Conservation (phyloP, 805 yeast species). For the Pichia scutulata region DNA sequence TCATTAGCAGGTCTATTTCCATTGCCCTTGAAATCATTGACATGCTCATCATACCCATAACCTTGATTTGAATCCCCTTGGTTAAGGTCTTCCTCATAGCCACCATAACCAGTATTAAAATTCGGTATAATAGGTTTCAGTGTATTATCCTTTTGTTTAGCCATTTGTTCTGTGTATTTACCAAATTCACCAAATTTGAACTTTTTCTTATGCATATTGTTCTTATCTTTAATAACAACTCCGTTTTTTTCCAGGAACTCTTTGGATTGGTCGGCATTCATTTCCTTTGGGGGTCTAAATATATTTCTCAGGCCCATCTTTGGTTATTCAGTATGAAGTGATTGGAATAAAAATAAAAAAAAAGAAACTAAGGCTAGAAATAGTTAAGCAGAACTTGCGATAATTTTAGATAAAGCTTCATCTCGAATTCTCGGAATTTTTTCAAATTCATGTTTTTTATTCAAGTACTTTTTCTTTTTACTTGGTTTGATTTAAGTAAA, state of each 20-base stretch:
- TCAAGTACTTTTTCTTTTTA: not conserved
- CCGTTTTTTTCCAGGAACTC: conserved; percentile 36
- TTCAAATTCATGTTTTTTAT: too few relatives aligned
- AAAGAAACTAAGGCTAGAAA: not conserved
- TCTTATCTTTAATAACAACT: conserved; percentile 31
- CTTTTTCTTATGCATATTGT: conserved; percentile 24
- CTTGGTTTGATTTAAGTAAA: not conserved
- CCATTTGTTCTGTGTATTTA: conserved; percentile 36
- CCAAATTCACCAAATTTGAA: conserved; percentile 43
- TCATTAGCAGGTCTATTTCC: not conserved
- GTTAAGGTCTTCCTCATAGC: conserved; percentile 8
- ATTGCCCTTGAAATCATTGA: conserved; percentile 7
- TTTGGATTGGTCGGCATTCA: conserved; percentile 33
- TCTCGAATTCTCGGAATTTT: not conserved
- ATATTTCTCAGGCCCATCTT: conserved; percentile 43
- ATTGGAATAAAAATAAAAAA: not conserved
- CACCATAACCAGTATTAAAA: conserved; percentile 9
- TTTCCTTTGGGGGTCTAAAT: conserved; percentile 44
- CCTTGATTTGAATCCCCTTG: conserved; percentile 19
- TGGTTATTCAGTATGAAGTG: not conserved
- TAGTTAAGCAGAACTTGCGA: not conserved
- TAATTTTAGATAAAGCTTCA: not conserved
- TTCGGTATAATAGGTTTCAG: conserved; percentile 16
- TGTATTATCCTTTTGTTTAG: conserved; percentile 11
- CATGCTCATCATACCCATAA: conserved; percentile 15